Percentiles rank a stretch among this genome's conserved stretches.
Evolutionary conservation across 169 alveolate genomes (phyloP).

Genomic region (Plasmodium gaboni): DNA sequence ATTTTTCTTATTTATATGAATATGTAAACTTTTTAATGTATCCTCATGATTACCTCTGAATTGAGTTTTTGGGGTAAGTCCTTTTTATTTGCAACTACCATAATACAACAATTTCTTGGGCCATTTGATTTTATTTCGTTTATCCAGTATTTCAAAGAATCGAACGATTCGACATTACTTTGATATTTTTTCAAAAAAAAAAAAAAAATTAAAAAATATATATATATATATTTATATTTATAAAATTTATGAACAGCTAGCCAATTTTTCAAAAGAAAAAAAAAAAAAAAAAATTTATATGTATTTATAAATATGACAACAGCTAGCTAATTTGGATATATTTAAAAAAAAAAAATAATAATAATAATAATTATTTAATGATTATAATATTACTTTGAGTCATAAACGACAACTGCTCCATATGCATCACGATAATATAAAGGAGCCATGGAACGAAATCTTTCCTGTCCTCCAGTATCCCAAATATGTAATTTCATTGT

Average conservation of each 20-base stretch:
- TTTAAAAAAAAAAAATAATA: constrained; percentile 4
- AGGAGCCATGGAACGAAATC: constrained; percentile 90
- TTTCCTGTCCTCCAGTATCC: constrained; percentile 97
- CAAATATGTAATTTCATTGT: constrained; percentile 91
- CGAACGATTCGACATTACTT: constrained; percentile 77
- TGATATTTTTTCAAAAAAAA: not conserved
- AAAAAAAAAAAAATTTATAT: not conserved
- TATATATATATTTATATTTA: not conserved
- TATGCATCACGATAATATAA: constrained; percentile 92
- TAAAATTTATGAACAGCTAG: not conserved
- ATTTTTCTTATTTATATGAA: not conserved
- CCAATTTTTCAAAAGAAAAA: not conserved
- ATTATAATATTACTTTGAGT: constrained; percentile 78
- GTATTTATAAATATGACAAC: not conserved
- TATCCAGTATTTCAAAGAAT: constrained; percentile 83
- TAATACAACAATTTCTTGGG: constrained; percentile 79
- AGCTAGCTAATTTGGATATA: too few relatives aligned
- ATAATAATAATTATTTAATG: constrained; percentile 3
- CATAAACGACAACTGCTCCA: constrained; percentile 92
- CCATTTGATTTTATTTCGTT: constrained; percentile 84
- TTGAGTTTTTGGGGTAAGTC: constrained; percentile 77
- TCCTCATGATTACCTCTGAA: constrained; percentile 60
- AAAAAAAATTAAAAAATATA: not conserved
- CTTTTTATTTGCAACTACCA: constrained; percentile 86
- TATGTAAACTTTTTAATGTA: not conserved